phyloP scores from a whole-genome alignment of 2,329 filamentous ascomycete species.

The Venturia pyrina region DNA sequence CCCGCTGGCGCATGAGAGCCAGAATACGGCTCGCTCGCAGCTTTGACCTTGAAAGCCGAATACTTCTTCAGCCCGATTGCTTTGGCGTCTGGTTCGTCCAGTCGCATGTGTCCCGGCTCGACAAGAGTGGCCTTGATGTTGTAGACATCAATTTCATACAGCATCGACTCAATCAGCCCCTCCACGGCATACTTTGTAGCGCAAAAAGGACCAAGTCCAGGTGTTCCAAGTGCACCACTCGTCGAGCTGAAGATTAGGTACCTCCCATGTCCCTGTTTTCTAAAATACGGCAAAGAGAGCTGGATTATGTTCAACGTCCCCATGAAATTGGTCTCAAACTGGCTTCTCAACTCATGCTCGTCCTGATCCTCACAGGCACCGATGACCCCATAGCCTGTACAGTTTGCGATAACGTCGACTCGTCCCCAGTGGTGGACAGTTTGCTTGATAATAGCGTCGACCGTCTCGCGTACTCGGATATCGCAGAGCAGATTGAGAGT shows the following conservation, averaged over 20 bases:
- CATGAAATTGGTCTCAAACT: slow-evolving; percentile 97
- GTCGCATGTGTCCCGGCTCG: slow-evolving; percentile 76
- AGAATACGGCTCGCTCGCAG: slow-evolving; percentile 67
- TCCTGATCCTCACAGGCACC: slow-evolving; percentile 95
- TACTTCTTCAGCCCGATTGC: slow-evolving; percentile 56
- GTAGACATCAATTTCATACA: slow-evolving; percentile 87
- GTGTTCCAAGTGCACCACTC: slow-evolving; percentile 83
- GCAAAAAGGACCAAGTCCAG: slow-evolving; percentile 86
- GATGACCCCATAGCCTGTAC: slow-evolving; percentile 86
- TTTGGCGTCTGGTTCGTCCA: slow-evolving; percentile 62
- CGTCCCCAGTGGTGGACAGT: slow-evolving; percentile 67
- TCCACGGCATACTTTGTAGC: slow-evolving; percentile 97
- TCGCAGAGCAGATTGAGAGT: slow-evolving; percentile 82
- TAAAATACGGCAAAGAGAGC: slow-evolving; percentile 76
- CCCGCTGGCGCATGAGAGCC: slow-evolving; percentile 70
- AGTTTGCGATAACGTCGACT: slow-evolving; percentile 86
- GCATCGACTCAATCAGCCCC: slow-evolving; percentile 88
- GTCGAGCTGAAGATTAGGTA: slow-evolving; percentile 95
- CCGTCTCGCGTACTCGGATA: slow-evolving; percentile 71
- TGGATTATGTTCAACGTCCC: slow-evolving; percentile 91
- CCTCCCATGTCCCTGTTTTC: slow-evolving; percentile 60
- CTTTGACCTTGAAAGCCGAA: slow-evolving; percentile 87
- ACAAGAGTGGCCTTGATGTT: slow-evolving; percentile 92
- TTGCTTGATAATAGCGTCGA: slow-evolving; percentile 58
- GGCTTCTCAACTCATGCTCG: slow-evolving; percentile 85